Percentiles rank a stretch among this genome's conserved stretches.
Evolutionary conservation across 352 stramenopile species (phyloP).

Genomic region (Detonula confervacea): DNA sequence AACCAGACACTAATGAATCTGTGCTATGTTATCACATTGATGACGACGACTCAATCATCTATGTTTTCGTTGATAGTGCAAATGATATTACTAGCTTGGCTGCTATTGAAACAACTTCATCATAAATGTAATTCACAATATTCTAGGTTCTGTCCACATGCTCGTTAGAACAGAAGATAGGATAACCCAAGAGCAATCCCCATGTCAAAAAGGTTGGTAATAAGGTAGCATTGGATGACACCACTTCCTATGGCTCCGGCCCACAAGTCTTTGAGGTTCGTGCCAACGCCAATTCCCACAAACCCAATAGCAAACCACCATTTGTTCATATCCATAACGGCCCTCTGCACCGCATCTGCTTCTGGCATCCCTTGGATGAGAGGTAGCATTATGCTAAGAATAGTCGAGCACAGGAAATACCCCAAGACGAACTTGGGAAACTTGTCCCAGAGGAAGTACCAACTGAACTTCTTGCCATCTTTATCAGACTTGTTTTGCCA

Average conservation of each 20-base stretch:
- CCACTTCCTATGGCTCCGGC: slow-evolving; percentile 9
- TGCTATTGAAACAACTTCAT: too few relatives aligned
- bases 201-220: slow-evolving; percentile 25
- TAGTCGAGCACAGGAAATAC: slow-evolving; percentile 14
- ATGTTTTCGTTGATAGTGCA: too few relatives aligned
- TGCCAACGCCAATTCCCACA: slow-evolving; percentile 17
- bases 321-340: slow-evolving; percentile 25
- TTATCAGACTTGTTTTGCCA: slow-evolving; percentile 15
- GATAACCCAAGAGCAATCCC: slow-evolving; percentile 8
- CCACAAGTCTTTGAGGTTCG: slow-evolving; percentile 27
- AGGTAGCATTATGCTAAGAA: slow-evolving; percentile 16
- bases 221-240: slow-evolving; percentile 22
- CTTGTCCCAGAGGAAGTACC: slow-evolving; percentile 26
- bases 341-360: slow-evolving; percentile 8
- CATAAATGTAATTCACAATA: too few relatives aligned
- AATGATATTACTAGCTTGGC: too few relatives aligned
- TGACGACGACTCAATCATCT: too few relatives aligned
- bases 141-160: too few relatives aligned
- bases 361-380: background rate
- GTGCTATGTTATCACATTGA: too few relatives aligned
- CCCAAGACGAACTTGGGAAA: slow-evolving; percentile 21
- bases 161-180: slow-evolving; percentile 5
- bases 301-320: slow-evolving; percentile 26
- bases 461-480: slow-evolving; percentile 21
- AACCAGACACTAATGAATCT: too few relatives aligned